phyloP scores from a whole-genome alignment of 192 early-diverging fungal genomes.

The Rhizophagus prolifer region DNA sequence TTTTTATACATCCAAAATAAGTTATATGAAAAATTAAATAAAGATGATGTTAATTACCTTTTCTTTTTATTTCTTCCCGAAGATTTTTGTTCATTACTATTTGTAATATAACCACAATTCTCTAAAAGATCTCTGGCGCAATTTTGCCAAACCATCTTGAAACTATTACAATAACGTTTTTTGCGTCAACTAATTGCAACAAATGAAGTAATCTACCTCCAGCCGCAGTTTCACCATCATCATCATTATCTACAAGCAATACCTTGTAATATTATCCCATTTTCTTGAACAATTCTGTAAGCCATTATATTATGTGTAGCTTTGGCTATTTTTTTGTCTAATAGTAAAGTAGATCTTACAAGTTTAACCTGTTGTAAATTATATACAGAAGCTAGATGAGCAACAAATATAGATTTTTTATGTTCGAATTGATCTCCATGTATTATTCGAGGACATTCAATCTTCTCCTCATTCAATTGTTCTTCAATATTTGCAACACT shows the following conservation, averaged over 20 bases:
- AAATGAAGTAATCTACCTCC: slow-evolving; percentile 82
- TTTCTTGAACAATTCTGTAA: slow-evolving; percentile 70
- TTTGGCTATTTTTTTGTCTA: slow-evolving; percentile 74
- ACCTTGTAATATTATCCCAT: slow-evolving; percentile 56
- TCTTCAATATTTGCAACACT: neutral
- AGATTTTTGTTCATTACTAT: neutral
- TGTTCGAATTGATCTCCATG: slow-evolving; percentile 61
- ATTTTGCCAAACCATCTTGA: slow-evolving; percentile 85
- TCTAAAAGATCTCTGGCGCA: slow-evolving; percentile 70
- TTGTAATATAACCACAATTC: slow-evolving; percentile 54
- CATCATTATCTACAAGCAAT: slow-evolving; percentile 71
- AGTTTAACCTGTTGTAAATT: slow-evolving; percentile 54
- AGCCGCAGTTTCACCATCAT: slow-evolving; percentile 93
- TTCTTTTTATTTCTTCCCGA: neutral
- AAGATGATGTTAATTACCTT: neutral
- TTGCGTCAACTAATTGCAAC: slow-evolving; percentile 69
- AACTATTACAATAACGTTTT: slow-evolving; percentile 81
- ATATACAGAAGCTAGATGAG: slow-evolving; percentile 66
- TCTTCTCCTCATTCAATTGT: neutral
- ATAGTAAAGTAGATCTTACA: slow-evolving; percentile 52
- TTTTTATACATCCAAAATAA: no score
- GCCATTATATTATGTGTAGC: slow-evolving; percentile 93
- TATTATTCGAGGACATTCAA: slow-evolving; percentile 13
- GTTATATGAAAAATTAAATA: no score
- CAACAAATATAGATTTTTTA: slow-evolving; percentile 84